Conservation (phyloP, 106 monocot genomes). For the Allium sativum region DNA sequence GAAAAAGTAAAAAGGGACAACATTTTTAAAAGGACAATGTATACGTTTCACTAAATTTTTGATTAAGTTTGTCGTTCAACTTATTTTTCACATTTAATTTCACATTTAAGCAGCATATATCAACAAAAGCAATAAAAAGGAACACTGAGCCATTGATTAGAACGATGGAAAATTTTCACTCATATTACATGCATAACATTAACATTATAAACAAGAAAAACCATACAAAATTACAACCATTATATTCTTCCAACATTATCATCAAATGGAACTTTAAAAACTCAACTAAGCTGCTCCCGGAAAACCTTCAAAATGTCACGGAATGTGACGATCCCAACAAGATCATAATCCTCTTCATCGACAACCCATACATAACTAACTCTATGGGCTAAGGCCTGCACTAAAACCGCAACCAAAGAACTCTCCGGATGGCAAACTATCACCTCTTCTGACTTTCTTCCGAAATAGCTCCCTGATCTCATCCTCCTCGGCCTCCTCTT, state of each 20-base stretch:
- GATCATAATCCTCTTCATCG: slow-evolving; percentile 40
- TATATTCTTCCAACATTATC: not conserved
- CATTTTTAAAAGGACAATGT: too few species aligned
- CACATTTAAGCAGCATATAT: too few species aligned
- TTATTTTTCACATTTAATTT: too few species aligned
- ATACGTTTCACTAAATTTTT: too few species aligned
- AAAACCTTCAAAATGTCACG: slow-evolving; percentile 42
- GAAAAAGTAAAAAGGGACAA: too few species aligned
- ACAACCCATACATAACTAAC: slow-evolving; percentile 81
- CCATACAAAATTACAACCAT: not conserved
- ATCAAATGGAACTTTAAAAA: not conserved
- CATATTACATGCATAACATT: not conserved
- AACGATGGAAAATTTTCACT: not conserved
- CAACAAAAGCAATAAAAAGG: too few species aligned
- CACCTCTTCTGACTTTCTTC: slow-evolving; percentile 26
- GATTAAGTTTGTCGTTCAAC: too few species aligned
- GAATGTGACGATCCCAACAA: slow-evolving; percentile 56
- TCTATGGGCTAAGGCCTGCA: slow-evolving; percentile 75
- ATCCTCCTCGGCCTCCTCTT: slow-evolving; percentile 10
- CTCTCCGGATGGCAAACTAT: slow-evolving; percentile 49
- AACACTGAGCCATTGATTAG: too few species aligned
- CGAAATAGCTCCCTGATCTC: slow-evolving; percentile 31
- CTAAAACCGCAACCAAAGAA: slow-evolving; percentile 80
- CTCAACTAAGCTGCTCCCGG: slow-evolving; percentile 22
- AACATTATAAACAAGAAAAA: not conserved